A percentile compares a stretch with the other conserved stretches of the same genome.
Evolutionary conservation across 176 grass and related monocot genomes (phyloP).

Genomic region (Melocanna baccifera): DNA sequence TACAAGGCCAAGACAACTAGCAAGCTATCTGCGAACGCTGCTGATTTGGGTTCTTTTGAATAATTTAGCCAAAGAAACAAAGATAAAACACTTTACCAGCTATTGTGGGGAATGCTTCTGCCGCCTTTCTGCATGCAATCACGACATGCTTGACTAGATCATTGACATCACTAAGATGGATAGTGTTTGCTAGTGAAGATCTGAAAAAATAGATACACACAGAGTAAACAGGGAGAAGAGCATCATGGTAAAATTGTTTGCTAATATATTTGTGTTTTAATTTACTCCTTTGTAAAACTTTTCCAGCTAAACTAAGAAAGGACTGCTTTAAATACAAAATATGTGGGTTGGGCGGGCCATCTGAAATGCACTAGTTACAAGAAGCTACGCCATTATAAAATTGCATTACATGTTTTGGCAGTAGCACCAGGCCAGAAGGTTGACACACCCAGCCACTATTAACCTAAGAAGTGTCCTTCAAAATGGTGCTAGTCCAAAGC

Average conservation of each 20-base stretch:
- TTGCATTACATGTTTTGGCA: neutral
- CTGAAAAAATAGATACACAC: constrained; percentile 33
- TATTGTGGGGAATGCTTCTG: constrained; percentile 23
- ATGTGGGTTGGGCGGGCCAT: neutral
- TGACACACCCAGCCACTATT: neutral
- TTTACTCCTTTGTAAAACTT: neutral
- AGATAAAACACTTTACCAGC: constrained; percentile 35
- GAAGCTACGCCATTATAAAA: neutral
- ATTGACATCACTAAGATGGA: constrained; percentile 48
- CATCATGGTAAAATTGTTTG: constrained; percentile 17
- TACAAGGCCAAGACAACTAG: constrained; percentile 9
- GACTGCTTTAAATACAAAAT: neutral
- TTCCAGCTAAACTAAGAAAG: constrained; percentile 6
- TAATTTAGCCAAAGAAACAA: neutral
- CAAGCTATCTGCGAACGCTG: neutral
- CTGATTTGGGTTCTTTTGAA: neutral
- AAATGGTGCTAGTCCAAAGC: neutral
- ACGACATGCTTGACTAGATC: constrained; percentile 48
- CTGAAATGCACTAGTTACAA: neutral
- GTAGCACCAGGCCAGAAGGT: neutral
- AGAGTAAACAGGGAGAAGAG: constrained; percentile 27
- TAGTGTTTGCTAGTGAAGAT: constrained; percentile 60
- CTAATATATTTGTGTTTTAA: constrained; percentile 15
- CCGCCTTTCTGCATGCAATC: constrained; percentile 44
- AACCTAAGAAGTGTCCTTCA: neutral